A percentile compares a stretch with the other conserved stretches of the same genome.
phyloP scores from a whole-genome alignment of 2,329 filamentous ascomycete species.

The Talaromyces sp. region DNA sequence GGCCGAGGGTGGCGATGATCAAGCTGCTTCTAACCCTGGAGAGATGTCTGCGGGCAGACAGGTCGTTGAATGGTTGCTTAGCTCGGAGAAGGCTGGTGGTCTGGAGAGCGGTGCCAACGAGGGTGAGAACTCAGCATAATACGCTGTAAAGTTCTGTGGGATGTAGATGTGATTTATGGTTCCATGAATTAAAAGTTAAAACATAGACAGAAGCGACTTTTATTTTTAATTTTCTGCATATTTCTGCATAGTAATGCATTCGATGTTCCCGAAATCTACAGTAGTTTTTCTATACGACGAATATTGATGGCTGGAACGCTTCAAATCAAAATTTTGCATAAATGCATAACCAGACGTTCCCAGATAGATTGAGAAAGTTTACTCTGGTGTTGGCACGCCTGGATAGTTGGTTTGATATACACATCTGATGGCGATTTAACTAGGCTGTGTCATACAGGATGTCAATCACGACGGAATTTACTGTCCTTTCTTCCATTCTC shows the following conservation, averaged over 20 bases:
- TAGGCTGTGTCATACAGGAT: background rate
- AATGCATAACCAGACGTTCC: no score
- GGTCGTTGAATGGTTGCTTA: conserved; percentile 47
- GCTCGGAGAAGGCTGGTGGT: conserved; percentile 39
- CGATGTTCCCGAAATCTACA: no score
- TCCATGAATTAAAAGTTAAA: conserved; percentile 17
- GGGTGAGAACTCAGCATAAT: conserved; percentile 24
- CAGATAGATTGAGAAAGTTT: no score
- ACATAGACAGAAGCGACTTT: conserved; percentile 16
- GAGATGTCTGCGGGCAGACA: conserved; percentile 40
- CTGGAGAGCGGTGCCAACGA: conserved; percentile 36
- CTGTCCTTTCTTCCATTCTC: conserved; percentile 7
- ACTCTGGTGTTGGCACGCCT: no score
- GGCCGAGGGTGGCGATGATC: conserved; percentile 19
- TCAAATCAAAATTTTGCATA: no score
- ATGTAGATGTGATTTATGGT: conserved; percentile 7
- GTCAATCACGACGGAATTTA: conserved; percentile 26
- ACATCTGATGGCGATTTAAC: no score
- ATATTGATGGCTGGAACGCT: no score
- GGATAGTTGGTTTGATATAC: no score
- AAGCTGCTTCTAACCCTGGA: conserved; percentile 12
- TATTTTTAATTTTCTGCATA: no score
- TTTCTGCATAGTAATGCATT: no score
- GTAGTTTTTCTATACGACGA: no score
- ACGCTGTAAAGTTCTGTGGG: conserved; percentile 1